Percentiles rank a stretch among this genome's conserved stretches.
Conservation (phyloP, 2,329 filamentous ascomycete species). For the Rhynchosporium agropyri region DNA sequence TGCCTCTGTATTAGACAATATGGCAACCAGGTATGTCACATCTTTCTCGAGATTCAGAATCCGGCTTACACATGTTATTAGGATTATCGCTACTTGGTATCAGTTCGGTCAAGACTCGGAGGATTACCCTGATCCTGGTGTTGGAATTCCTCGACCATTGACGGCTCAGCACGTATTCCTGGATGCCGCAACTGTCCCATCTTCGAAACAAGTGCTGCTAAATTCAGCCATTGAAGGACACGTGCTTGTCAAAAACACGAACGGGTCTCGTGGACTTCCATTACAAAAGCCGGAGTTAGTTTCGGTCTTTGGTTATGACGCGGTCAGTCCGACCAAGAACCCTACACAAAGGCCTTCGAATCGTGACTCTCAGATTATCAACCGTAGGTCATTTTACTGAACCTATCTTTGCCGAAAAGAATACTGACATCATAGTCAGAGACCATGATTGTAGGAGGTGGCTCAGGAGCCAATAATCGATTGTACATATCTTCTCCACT, state of each 20-base stretch:
- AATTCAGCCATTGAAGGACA: slow-evolving; percentile 65
- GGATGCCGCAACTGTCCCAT: slow-evolving; percentile 57
- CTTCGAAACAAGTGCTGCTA: slow-evolving; percentile 46
- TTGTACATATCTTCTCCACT: slow-evolving; percentile 56
- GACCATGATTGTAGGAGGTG: slow-evolving; percentile 38
- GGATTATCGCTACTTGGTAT: slow-evolving; percentile 59
- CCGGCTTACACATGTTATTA: slow-evolving; percentile 45
- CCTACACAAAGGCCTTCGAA: neutral
- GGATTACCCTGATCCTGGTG: slow-evolving; percentile 42
- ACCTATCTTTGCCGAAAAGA: neutral
- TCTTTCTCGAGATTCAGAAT: slow-evolving; percentile 41
- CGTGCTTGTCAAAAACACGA: slow-evolving; percentile 63
- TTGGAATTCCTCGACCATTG: slow-evolving; percentile 54
- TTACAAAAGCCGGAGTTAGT: slow-evolving; percentile 52
- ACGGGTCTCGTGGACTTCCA: slow-evolving; percentile 48
- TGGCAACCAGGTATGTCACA: slow-evolving; percentile 60
- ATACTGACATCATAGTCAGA: neutral
- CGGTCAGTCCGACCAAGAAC: slow-evolving; percentile 31
- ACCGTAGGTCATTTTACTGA: neutral
- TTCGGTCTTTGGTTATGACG: slow-evolving; percentile 66
- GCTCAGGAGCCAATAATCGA: slow-evolving; percentile 52
- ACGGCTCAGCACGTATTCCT: slow-evolving; percentile 54
- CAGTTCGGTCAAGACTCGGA: slow-evolving; percentile 58
- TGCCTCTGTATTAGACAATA: slow-evolving; percentile 56
- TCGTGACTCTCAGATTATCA: slow-evolving; percentile 10